Evolutionary conservation across 257 asterid genomes (phyloP), one percentile per base, ranked within the genome.

Genomic region (Petrea volubilis): DNA sequence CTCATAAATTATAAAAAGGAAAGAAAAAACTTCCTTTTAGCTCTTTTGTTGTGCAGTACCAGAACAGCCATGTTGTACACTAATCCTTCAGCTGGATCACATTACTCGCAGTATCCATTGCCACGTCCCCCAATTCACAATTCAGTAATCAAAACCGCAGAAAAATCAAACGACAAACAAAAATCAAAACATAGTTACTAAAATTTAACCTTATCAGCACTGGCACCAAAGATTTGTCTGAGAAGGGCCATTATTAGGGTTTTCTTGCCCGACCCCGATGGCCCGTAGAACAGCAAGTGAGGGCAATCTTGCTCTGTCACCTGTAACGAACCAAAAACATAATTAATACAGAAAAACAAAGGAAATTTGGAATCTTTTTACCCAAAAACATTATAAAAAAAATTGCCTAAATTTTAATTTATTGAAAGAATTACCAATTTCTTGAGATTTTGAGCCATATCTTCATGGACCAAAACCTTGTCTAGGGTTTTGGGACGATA

Each of bases 161-260:
- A 2, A 52, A 66, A 73, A 50, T 5, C 49, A 10, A 64, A 14
- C 4, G 2, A 24, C 6, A 25, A n/a, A 24, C 27, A 70, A 8
- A 49, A 25, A 6, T n/a, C 6, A 15, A 46, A 47, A 73, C 2
- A 0, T 0, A 60, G 14, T 4, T 17, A 74, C 31, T 5, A n/a
- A 44, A 51, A 51, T 15, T 21, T 62, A 25, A 94, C 99, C 95
- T 94, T 94, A 74, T 94, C 99, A 11, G 96, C 93, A 53, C 96
- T 84, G 55, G 99, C 61, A 52, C 99, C 99, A 75, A 94, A 91
- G 66, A 94, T 88, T 79, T 94, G 92, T 50, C 98, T 77, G 75
- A 91, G 95, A 75, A 94, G 95, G 65, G 99, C 98, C 98, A 91
- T 91, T 17, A 91, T 87, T 74, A 91, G 96, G 88, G 99, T 94